A percentile compares a stretch with the other conserved stretches of the same genome.
phyloP scores from a whole-genome alignment of 2,329 filamentous ascomycete genomes.

The Pseudocercospora macadamiae region DNA sequence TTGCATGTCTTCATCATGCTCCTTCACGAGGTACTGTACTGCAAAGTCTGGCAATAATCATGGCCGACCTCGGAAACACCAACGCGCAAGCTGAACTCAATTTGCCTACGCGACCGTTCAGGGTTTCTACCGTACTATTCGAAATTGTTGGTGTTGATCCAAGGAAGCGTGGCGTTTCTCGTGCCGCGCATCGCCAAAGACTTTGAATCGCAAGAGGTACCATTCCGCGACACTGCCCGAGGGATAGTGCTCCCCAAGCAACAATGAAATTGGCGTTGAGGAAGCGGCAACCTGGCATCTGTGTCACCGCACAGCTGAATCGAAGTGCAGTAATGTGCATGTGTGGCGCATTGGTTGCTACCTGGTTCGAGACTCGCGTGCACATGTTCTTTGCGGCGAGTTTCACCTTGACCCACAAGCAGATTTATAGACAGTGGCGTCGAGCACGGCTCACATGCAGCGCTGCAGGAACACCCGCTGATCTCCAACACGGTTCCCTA shows the following conservation, averaged over 20 bases:
- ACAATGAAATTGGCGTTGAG: too few relatives aligned
- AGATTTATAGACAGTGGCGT: not conserved
- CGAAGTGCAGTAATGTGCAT: too few relatives aligned
- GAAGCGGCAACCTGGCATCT: too few relatives aligned
- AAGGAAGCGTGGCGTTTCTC: not conserved
- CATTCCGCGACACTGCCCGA: too few relatives aligned
- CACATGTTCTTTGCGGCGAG: not conserved
- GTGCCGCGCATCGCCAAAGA: not conserved
- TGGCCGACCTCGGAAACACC: not conserved
- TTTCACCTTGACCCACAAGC: not conserved
- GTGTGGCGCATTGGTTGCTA: not conserved
- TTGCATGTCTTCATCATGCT: too few relatives aligned
- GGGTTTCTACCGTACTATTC: not conserved
- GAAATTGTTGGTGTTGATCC: not conserved
- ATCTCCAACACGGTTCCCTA: not conserved
- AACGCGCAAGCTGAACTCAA: slow-evolving; percentile 1
- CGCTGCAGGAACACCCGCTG: slow-evolving; percentile 1
- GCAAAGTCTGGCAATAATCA: too few relatives aligned
- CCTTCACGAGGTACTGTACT: too few relatives aligned
- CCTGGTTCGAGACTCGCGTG: not conserved
- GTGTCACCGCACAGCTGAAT: too few relatives aligned
- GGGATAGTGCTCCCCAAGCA: too few relatives aligned
- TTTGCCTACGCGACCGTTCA: not conserved
- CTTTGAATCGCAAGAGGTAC: not conserved
- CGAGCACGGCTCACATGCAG: slow-evolving; percentile 1